These are phyloP conservation scores for Gossypium lobatum DNA, from an alignment of 441 rosid species.

Conservation along the genomic window DNA sequence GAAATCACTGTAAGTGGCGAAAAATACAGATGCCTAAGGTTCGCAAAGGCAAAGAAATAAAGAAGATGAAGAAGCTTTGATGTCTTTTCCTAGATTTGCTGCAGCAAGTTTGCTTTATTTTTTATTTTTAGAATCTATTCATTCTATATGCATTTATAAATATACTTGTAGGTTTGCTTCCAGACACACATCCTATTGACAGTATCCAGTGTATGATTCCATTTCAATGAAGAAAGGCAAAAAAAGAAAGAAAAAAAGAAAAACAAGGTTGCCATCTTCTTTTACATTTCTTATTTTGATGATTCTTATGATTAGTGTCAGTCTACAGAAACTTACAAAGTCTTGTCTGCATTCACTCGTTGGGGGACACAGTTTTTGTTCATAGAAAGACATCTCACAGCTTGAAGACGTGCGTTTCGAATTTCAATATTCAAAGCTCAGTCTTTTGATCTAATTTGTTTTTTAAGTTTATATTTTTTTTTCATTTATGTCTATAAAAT, in stretches of 20 bases:
- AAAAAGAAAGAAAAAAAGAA: background rate
- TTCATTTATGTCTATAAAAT: no score
- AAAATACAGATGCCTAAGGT: constrained; percentile 70
- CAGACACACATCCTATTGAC: background rate
- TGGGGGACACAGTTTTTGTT: no score
- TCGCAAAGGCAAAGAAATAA: constrained; percentile 64
- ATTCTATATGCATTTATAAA: constrained; percentile 10
- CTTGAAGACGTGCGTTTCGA: no score
- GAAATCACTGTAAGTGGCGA: constrained; percentile 82
- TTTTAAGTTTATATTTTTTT: no score
- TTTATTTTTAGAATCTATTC: constrained; percentile 5
- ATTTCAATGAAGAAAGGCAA: constrained; percentile 10
- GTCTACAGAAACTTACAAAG: no score
- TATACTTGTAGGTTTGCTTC: constrained; percentile 13
- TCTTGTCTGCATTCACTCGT: no score
- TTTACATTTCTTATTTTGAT: background rate
- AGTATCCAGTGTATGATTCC: background rate
- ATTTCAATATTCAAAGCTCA: no score
- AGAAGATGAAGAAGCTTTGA: background rate
- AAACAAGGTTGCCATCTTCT: background rate
- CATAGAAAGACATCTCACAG: no score
- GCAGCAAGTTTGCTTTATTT: background rate
- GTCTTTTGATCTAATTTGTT: no score
- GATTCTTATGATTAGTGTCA: no score
- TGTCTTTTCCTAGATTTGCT: background rate